Evolutionary conservation across 805 yeast genomes (phyloP), one percentile per base, ranked within the genome.

Genomic region (Komagataella ulmi): DNA sequence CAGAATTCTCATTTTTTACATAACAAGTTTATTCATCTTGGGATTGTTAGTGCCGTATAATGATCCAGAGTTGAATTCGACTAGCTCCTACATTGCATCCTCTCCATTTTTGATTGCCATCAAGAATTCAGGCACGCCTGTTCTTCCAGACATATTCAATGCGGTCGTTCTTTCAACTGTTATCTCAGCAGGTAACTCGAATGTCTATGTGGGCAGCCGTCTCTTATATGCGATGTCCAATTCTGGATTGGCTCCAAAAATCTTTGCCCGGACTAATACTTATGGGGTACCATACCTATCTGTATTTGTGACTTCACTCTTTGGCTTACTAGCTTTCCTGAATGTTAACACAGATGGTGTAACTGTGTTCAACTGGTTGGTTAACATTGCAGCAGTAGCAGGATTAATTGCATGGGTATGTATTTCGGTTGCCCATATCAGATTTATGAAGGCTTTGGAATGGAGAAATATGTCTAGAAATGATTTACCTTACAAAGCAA

Each of bases 51-150:
- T 85, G 44, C 88, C 90, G 21, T 83, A 69, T 60, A 69, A 82
- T 59, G 88, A 84, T 63, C 76, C 78, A 48, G 71, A 72, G 56
- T 68, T 81, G 53, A 24, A 52, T 12, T 59, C 68, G 17, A 58
- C 57, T 1, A 58, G 57, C 5, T 64, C 72, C 2, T 75, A 73
- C 57, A 70, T 71, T 43, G 65, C 85, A 1, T 63, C 81, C 3
- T 84, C 90, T 23, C 90, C 90, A 19, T 85, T 83, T 61, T 75
- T 84, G 55, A 76, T 85, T 63, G 87, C 90, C 45, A 81, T 85
- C 59, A 64, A 72, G 53, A 81, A 80, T 65, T 75, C 82, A 4
- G 88, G 88, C 36, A 83, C 88, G 21, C 69, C 70, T 54, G 74
- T 81, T 2, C 67, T 85, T 54, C 87, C 88, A 47, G 74, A 78